Evolutionary conservation across 345 rosid species (phyloP).

Genomic region (Eucalyptus paniculata): DNA sequence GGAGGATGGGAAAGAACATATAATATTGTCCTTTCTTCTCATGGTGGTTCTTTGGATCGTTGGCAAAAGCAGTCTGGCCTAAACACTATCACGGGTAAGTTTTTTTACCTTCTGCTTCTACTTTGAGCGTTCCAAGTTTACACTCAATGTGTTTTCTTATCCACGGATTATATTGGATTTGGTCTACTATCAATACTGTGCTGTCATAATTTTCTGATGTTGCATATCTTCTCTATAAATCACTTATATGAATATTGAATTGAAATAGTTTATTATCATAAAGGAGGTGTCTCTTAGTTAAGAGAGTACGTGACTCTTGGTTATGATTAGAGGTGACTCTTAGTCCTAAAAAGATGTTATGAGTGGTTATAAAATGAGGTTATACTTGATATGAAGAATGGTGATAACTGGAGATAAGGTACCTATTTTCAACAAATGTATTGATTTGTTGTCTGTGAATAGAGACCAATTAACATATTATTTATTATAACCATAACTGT

Average conservation of each 20-base stretch:
- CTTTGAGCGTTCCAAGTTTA: background rate
- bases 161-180: background rate
- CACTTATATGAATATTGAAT: background rate
- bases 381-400: no score
- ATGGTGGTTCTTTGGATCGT: conserved; percentile 81
- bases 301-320: no score
- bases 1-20: conserved; percentile 79
- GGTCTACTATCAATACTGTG: background rate
- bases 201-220: background rate
- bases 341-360: no score
- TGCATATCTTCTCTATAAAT: background rate
- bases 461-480: no score
- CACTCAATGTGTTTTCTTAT: background rate
- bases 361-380: no score
- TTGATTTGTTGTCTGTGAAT: no score
- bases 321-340: no score
- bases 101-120: background rate
- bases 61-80: conserved; percentile 91
- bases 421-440: no score
- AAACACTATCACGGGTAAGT: conserved; percentile 73
- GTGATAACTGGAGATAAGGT: no score
- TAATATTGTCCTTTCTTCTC: conserved; percentile 69
- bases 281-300: no score
- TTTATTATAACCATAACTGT: no score
- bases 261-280: no score